These are phyloP conservation scores for Vicia faba DNA, from an alignment of 306 rosid species.

Conservation along the genomic window DNA sequence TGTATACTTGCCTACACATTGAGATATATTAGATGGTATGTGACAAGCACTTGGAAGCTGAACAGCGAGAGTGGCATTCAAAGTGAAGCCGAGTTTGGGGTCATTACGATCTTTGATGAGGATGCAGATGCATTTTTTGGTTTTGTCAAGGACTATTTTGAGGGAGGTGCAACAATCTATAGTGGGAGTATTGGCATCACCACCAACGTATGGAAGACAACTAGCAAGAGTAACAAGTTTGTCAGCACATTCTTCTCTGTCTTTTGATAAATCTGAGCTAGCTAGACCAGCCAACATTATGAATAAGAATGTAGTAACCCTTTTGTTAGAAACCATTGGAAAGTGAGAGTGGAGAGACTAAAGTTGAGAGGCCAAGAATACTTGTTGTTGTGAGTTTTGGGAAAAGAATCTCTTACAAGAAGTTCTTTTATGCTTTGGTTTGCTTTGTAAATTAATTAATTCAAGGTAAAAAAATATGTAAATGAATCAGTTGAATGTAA, in stretches of 20 bases:
- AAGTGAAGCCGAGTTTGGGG: conserved; percentile 73
- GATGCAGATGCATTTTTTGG: conserved; percentile 75
- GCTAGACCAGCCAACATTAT: conserved; percentile 37
- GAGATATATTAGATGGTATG: conserved; percentile 56
- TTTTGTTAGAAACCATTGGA: conserved; percentile 38
- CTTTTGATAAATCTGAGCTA: conserved; percentile 52
- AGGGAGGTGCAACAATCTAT: conserved; percentile 80
- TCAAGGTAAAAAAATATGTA: no score
- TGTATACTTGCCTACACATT: conserved; percentile 58
- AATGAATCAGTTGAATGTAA: no score
- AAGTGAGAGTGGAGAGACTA: background rate
- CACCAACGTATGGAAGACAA: conserved; percentile 73
- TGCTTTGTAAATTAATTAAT: background rate
- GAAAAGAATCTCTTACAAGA: background rate
- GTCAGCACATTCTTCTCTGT: conserved; percentile 66
- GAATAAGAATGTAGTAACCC: background rate
- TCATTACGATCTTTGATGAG: conserved; percentile 75
- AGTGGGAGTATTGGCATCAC: conserved; percentile 64
- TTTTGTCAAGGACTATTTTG: conserved; percentile 53
- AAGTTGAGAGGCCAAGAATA: background rate
- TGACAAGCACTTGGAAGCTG: conserved; percentile 70
- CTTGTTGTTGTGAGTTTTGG: background rate
- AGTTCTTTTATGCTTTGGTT: conserved; percentile 19
- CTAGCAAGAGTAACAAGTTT: conserved; percentile 60
- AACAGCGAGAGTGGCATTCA: conserved; percentile 73